A percentile compares a stretch with the other conserved stretches of the same genome.
phyloP scores from a whole-genome alignment of 1,139 yeast species.

The Pichia sp. region DNA sequence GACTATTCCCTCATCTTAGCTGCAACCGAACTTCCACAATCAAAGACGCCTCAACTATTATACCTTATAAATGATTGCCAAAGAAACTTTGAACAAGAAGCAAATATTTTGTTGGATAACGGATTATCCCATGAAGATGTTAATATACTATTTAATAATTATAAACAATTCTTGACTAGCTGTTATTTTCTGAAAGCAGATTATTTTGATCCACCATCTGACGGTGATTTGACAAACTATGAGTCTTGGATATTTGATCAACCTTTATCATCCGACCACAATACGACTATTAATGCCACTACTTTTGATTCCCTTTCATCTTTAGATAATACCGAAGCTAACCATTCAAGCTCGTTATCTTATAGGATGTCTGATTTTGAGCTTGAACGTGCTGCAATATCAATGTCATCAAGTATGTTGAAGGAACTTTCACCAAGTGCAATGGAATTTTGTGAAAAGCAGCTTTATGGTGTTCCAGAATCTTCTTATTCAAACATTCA shows the following conservation, averaged over 20 bases:
- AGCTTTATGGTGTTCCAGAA: slow-evolving; percentile 8
- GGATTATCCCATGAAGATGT: slow-evolving; percentile 8
- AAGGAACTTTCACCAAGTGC: neutral
- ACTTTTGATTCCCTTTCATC: neutral
- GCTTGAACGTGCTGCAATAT: neutral
- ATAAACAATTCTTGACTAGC: slow-evolving; percentile 7
- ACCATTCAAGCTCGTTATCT: neutral
- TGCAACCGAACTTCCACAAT: slow-evolving; percentile 1
- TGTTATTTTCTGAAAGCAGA: neutral
- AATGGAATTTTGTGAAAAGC: neutral
- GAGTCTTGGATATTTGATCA: slow-evolving; percentile 1
- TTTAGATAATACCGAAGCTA: neutral
- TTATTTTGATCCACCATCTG: neutral
- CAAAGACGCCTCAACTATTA: slow-evolving; percentile 1
- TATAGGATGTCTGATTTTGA: slow-evolving; percentile 3
- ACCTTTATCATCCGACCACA: neutral
- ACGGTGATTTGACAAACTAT: neutral
- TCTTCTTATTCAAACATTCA: neutral
- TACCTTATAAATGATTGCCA: slow-evolving; percentile 10
- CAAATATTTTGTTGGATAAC: slow-evolving; percentile 10
- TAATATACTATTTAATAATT: slow-evolving; percentile 6
- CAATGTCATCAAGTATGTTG: neutral
- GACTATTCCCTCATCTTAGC: neutral
- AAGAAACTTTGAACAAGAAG: slow-evolving; percentile 11
- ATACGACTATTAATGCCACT: neutral